Evolutionary conservation across 139 green algal species (phyloP).

Genomic region (Chlamydomonas eustigma): DNA sequence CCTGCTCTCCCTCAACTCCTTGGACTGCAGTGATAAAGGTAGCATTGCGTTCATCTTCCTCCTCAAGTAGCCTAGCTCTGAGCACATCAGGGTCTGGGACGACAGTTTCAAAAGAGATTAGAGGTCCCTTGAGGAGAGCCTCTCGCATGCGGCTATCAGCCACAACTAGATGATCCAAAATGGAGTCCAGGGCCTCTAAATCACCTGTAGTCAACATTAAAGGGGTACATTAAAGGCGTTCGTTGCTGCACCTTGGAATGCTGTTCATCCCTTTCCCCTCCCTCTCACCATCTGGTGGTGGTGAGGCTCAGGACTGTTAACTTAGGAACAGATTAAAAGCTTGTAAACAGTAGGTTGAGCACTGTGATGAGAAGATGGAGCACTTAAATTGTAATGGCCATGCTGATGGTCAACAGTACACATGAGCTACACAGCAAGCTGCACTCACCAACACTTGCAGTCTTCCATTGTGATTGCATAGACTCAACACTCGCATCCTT

Average conservation of each 20-base stretch:
- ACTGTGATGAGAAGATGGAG: no score
- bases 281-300: no score
- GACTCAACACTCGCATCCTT: background rate
- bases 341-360: background rate
- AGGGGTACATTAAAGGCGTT: no score
- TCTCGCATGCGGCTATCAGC: constrained; percentile 33
- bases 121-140: constrained; percentile 33
- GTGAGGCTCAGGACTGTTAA: background rate
- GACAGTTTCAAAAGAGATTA: constrained; percentile 43
- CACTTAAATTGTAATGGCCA: no score
- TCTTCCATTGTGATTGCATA: background rate
- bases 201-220: constrained; percentile 12
- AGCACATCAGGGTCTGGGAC: constrained; percentile 21
- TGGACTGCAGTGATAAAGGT: constrained; percentile 37
- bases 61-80: background rate
- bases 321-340: background rate
- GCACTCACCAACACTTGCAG: background rate
- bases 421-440: background rate
- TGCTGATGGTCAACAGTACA: no score
- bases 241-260: no score
- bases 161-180: constrained; percentile 41
- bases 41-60: constrained; percentile 10
- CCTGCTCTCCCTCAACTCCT: constrained; percentile 21
- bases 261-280: no score
- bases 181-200: constrained; percentile 40